Evolutionary conservation across 176 grass and related monocot genomes (phyloP).

Genomic region (Bothriochloa decipiens): DNA sequence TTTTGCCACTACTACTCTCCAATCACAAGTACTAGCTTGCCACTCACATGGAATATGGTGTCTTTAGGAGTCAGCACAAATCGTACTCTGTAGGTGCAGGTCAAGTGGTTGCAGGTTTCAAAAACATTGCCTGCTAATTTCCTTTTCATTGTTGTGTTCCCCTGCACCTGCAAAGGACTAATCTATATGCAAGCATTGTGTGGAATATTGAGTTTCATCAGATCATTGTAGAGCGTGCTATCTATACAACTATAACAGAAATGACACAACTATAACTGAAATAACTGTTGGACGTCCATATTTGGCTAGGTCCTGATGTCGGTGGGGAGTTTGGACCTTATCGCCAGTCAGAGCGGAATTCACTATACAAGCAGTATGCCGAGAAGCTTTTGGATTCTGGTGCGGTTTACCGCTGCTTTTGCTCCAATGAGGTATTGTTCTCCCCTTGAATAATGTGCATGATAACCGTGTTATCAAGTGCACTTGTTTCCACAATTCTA

Average conservation of each 20-base stretch:
- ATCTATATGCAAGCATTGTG: background rate
- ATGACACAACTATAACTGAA: background rate
- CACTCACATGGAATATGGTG: background rate
- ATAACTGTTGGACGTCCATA: background rate
- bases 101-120: background rate
- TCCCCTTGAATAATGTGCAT: background rate
- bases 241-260: background rate
- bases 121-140: background rate
- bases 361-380: constrained; percentile 82
- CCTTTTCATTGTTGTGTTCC: background rate
- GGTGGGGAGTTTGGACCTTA: constrained; percentile 90
- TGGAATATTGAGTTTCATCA: background rate
- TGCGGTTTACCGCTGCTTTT: constrained; percentile 92
- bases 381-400: constrained; percentile 78
- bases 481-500: background rate
- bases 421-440: constrained; percentile 73
- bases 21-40: background rate
- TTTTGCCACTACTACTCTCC: background rate
- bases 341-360: constrained; percentile 88
- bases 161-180: background rate
- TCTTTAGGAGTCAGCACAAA: background rate
- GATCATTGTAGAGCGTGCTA: background rate
- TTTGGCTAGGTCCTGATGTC: constrained; percentile 65
- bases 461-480: background rate
- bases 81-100: constrained; percentile 26